Evolutionary conservation across 2,329 filamentous ascomycete genomes (phyloP), one percentile per base, ranked within the genome.

Genomic region (Cadophora luteo-olivacea): DNA sequence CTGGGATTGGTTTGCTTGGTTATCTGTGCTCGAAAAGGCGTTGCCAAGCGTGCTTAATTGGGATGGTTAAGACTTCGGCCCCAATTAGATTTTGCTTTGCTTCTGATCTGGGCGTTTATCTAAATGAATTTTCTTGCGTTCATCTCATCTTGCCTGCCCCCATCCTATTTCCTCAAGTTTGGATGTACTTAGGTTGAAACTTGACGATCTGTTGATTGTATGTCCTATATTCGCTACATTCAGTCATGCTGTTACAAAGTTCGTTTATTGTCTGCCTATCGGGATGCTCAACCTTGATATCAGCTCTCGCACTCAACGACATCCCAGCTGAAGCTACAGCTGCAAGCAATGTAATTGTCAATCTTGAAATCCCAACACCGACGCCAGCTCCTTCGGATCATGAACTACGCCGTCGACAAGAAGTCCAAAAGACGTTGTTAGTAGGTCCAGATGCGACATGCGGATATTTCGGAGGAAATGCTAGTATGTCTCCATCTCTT

Each of bases 401-500:
- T n/a, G 78, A 80, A 22, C 72, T 68, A n/a, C 66, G 54, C 45
- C 64, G 65, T 41, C 41, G 67, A 58, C 38, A 78, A 73, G 72
- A 78, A 77, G 67, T 75, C 77, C 60, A 71, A 69, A n/a, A 75
- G 22, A 82, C 79, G 0, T 78, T 82, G 33, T 78, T 84, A n/a
- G 74, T 83, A 65, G 84, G 80, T 12, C 81, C 82, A 1, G 83
- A 85, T 72, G 84, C 84, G 69, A 85, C 82, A 0, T 86, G 85
- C 68, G 85, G 84, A 70, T 86, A 80, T 73, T 75, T 86, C 49
- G 79, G 78, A 36, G 84, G 81, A 38, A 78, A 76, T 33, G 65
- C 78, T 14, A 78, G 81, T 82, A 73, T 66, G 75, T 73, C 51
- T 22, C 16, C 33, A 14, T n/a, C 22, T 24, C 16, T 32, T 25